These are phyloP conservation scores for Globisporangium nodosum DNA, from an alignment of 352 stramenopile species.

Conservation along the genomic window DNA sequence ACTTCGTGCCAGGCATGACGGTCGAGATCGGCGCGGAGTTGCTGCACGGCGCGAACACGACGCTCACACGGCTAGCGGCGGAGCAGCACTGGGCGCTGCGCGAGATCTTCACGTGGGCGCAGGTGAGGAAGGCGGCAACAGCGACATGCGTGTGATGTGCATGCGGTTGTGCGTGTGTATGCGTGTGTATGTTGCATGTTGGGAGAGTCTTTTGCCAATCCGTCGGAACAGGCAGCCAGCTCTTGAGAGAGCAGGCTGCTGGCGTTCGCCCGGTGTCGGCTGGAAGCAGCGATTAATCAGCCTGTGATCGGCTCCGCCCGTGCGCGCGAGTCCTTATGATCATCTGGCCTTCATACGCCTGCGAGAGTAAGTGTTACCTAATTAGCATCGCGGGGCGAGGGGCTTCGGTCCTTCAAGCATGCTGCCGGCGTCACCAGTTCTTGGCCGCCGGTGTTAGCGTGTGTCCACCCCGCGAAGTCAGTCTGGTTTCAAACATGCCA, in stretches of 20 bases:
- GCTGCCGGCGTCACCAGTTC: constrained; percentile 71
- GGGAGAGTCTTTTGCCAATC: constrained; percentile 3
- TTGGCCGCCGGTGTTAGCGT: constrained; percentile 59
- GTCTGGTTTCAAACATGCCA: constrained; percentile 80
- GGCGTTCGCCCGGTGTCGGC: not conserved
- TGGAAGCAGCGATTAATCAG: constrained; percentile 87
- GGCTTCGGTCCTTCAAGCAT: constrained; percentile 23
- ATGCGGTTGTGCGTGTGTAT: constrained; percentile 7
- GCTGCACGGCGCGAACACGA: constrained; percentile 71
- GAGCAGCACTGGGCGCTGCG: constrained; percentile 60
- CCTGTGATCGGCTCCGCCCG: constrained; percentile 48
- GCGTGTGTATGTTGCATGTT: constrained; percentile 14
- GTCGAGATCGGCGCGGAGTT: constrained; percentile 76
- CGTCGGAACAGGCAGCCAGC: not conserved
- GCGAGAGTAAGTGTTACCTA: constrained; percentile 78
- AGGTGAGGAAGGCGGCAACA: constrained; percentile 37
- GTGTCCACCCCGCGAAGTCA: constrained; percentile 75
- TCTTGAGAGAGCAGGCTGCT: not conserved
- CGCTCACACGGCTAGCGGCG: constrained; percentile 60
- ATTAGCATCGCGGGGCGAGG: constrained; percentile 77
- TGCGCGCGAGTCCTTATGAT: constrained; percentile 34
- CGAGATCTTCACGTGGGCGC: constrained; percentile 84
- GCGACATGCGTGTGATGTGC: not conserved
- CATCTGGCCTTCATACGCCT: constrained; percentile 88
- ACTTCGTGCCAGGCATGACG: constrained; percentile 67